phyloP scores from a whole-genome alignment of 768 basidiomycete species.

The Daedaleopsis nitida region DNA sequence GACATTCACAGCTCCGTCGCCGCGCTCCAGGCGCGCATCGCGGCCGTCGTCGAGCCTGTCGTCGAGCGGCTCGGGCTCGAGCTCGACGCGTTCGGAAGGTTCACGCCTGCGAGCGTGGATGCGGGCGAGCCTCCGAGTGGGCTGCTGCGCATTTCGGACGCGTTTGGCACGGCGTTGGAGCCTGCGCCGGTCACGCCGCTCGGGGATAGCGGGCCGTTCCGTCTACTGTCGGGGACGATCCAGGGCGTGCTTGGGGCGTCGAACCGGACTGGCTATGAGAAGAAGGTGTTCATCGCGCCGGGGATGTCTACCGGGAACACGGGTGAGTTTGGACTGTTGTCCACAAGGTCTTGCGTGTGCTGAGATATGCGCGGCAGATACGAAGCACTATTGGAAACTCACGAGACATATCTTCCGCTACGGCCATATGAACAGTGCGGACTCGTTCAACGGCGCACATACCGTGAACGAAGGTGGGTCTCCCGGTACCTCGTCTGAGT shows the following conservation, averaged over 20 bases:
- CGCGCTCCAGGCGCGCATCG: conserved; percentile 29
- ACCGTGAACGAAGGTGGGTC: conserved; percentile 71
- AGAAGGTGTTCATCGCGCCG: conserved; percentile 28
- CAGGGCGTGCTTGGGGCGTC: conserved; percentile 25
- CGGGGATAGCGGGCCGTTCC: conserved; percentile 31
- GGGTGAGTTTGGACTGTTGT: conserved; percentile 3
- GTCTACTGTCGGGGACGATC: conserved; percentile 39
- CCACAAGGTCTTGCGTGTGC: too few relatives aligned
- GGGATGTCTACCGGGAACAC: conserved; percentile 30
- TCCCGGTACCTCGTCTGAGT: neutral
- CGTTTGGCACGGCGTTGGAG: conserved; percentile 53
- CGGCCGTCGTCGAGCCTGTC: conserved; percentile 41
- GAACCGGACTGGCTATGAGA: conserved; percentile 23
- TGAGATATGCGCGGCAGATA: conserved; percentile 33
- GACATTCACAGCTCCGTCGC: conserved; percentile 32
- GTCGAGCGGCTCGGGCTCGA: conserved; percentile 59
- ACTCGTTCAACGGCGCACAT: conserved; percentile 50
- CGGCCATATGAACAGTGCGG: conserved; percentile 26
- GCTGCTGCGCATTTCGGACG: conserved; percentile 50
- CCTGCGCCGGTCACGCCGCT: conserved; percentile 68
- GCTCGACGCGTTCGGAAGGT: conserved; percentile 55
- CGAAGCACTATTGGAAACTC: conserved; percentile 46
- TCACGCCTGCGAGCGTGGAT: conserved; percentile 33
- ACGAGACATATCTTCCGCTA: conserved; percentile 73
- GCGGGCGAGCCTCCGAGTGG: conserved; percentile 24